Conservation (phyloP, 768 basidiomycete species). For the Tylopilus sp. region DNA sequence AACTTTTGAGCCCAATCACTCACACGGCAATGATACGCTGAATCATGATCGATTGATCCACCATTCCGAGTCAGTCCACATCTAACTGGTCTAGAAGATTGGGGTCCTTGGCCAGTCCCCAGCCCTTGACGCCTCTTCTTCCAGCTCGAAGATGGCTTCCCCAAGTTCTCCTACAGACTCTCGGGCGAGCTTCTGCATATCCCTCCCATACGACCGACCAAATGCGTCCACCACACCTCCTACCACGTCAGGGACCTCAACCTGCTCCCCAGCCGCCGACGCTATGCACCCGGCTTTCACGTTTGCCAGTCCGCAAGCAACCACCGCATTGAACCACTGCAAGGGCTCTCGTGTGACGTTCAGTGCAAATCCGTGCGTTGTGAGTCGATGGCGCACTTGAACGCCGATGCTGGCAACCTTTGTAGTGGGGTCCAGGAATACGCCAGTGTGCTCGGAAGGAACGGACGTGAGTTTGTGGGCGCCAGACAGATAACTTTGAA, state of each 20-base stretch:
- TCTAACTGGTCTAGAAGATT: background rate
- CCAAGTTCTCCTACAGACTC: constrained; percentile 45
- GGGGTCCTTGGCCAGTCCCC: constrained; percentile 40
- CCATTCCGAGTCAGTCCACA: background rate
- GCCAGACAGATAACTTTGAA: constrained; percentile 60
- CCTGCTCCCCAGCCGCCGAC: constrained; percentile 35
- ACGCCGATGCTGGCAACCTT: constrained; percentile 97
- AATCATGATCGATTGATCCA: too few species aligned
- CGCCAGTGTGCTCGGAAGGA: constrained; percentile 82
- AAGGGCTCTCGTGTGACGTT: constrained; percentile 83
- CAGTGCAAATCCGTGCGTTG: constrained; percentile 91
- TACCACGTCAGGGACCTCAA: constrained; percentile 50
- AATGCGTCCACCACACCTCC: constrained; percentile 47
- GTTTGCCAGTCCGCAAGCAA: constrained; percentile 87
- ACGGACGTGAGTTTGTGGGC: constrained; percentile 54
- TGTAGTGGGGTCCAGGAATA: constrained; percentile 74
- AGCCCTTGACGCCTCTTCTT: constrained; percentile 40
- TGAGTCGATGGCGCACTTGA: constrained; percentile 90
- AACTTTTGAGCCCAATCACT: too few species aligned
- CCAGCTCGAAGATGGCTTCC: constrained; percentile 44
- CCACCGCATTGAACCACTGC: constrained; percentile 81
- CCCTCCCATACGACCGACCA: constrained; percentile 45
- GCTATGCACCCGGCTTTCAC: constrained; percentile 75
- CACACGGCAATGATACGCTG: too few species aligned
- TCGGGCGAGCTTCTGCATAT: constrained; percentile 43